Evolutionary conservation across 1,139 yeast genomes (phyloP).

Genomic region (Candida buenavistaensis): DNA sequence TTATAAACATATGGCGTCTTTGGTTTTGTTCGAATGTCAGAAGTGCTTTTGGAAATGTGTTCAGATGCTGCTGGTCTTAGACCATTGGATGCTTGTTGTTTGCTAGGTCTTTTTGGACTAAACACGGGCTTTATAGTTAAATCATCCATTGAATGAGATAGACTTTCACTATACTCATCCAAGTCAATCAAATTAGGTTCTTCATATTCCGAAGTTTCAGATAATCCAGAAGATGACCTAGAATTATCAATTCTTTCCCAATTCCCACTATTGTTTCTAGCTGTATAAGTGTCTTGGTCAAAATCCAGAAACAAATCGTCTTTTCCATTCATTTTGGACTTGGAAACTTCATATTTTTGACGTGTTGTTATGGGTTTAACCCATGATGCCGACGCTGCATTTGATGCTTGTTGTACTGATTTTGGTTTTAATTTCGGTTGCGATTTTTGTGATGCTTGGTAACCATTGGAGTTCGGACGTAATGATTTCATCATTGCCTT

Average conservation of each 20-base stretch:
- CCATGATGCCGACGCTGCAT: conserved; percentile 53
- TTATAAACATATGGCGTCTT: conserved; percentile 35
- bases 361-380: conserved; percentile 21
- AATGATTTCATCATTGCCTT: conserved; percentile 40
- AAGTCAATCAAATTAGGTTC: conserved; percentile 36
- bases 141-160: conserved; percentile 19
- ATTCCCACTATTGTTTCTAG: conserved; percentile 14
- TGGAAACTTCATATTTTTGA: conserved; percentile 14
- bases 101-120: conserved; percentile 8
- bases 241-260: conserved; percentile 30
- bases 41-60: conserved; percentile 13
- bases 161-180: conserved; percentile 18
- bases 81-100: conserved; percentile 1
- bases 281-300: conserved; percentile 35
- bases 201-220: conserved; percentile 11
- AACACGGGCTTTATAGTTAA: conserved; percentile 18
- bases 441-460: conserved; percentile 1
- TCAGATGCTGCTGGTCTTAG: conserved; percentile 5
- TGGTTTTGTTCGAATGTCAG: conserved; percentile 10
- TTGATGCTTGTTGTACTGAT: conserved; percentile 27
- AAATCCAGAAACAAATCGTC: conserved; percentile 43
- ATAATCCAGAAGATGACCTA: conserved; percentile 16
- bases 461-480: conserved; percentile 22
- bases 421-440: conserved; percentile 7
- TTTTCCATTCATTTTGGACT: conserved; percentile 16